Evolutionary conservation across 139 green algal species (phyloP).

Genomic region (Chlorella sp.): DNA sequence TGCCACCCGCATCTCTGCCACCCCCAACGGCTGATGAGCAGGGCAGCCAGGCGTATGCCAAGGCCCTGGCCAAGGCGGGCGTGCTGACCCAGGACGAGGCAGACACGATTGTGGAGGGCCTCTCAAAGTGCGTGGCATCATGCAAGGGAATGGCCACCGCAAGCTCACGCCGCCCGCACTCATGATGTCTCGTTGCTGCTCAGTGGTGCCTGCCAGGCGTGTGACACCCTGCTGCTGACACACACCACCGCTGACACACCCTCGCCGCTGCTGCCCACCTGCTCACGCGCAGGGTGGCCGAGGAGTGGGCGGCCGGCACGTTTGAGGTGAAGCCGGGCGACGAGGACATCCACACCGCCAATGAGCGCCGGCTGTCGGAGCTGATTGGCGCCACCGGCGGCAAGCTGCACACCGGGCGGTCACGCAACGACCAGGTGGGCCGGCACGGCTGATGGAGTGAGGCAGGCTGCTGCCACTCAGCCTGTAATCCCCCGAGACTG

Average conservation of each 20-base stretch:
- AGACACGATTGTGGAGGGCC: conserved; percentile 74
- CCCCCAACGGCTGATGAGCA: conserved; percentile 36
- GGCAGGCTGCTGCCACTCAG: too few relatives aligned
- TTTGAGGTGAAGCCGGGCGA: conserved; percentile 90
- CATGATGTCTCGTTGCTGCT: background rate
- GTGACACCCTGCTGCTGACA: too few relatives aligned
- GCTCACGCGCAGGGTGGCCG: conserved; percentile 56
- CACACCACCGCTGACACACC: background rate
- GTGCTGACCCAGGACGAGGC: conserved; percentile 89
- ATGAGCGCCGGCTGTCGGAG: conserved; percentile 93
- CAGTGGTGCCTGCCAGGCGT: background rate
- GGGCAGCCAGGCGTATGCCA: conserved; percentile 93
- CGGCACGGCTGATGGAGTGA: too few relatives aligned
- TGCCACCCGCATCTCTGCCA: background rate
- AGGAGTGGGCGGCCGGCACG: conserved; percentile 69
- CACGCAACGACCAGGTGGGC: conserved; percentile 94
- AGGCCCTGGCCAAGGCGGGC: conserved; percentile 82
- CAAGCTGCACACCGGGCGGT: conserved; percentile 98
- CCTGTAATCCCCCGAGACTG: too few relatives aligned
- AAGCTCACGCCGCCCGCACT: background rate
- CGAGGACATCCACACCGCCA: conserved; percentile 99
- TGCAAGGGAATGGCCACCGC: background rate
- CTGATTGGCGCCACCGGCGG: conserved; percentile 88
- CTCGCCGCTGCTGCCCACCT: background rate
- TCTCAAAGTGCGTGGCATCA: conserved; percentile 41